Percentiles rank a stretch among this genome's conserved stretches.
Conservation (phyloP, 116 monocot species). For the Dioscorea cayenensis region DNA sequence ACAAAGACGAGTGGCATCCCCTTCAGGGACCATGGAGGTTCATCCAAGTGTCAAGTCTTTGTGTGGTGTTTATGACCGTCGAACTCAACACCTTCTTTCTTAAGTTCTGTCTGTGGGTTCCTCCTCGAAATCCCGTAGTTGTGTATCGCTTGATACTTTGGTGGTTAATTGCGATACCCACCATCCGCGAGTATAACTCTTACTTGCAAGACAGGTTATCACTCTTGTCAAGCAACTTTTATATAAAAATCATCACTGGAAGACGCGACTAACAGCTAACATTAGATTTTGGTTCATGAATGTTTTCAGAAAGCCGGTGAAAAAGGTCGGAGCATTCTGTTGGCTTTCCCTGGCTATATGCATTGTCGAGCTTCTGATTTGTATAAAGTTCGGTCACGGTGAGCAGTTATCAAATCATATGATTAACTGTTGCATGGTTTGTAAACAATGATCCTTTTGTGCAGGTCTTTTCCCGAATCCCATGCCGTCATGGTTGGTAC, state of each 20-base stretch:
- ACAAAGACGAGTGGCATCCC: constrained; percentile 97
- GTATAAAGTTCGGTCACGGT: constrained; percentile 94
- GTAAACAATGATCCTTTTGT: background rate
- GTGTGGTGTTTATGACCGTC: constrained; percentile 77
- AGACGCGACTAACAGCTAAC: no score
- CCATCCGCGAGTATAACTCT: constrained; percentile 95
- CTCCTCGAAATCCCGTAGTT: constrained; percentile 84
- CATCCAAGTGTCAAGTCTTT: constrained; percentile 80
- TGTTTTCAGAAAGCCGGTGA: constrained; percentile 60
- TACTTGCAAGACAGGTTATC: constrained; percentile 96
- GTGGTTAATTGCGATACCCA: constrained; percentile 98
- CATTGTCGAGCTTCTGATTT: constrained; percentile 94
- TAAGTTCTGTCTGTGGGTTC: constrained; percentile 96
- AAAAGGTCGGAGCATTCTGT: constrained; percentile 94
- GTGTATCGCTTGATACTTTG: constrained; percentile 75
- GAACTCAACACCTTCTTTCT: constrained; percentile 98
- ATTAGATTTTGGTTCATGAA: background rate
- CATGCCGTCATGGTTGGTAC: constrained; percentile 72
- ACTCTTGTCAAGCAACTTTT: background rate
- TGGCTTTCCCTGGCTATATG: constrained; percentile 97
- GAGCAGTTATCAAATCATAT: constrained; percentile 5
- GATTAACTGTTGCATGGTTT: background rate
- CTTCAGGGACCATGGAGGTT: constrained; percentile 93
- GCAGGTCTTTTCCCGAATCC: constrained; percentile 78
- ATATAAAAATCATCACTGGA: background rate